Base-by-base conservation (phyloP, 768 basidiomycete species). In the Zangia roseola region DNA sequence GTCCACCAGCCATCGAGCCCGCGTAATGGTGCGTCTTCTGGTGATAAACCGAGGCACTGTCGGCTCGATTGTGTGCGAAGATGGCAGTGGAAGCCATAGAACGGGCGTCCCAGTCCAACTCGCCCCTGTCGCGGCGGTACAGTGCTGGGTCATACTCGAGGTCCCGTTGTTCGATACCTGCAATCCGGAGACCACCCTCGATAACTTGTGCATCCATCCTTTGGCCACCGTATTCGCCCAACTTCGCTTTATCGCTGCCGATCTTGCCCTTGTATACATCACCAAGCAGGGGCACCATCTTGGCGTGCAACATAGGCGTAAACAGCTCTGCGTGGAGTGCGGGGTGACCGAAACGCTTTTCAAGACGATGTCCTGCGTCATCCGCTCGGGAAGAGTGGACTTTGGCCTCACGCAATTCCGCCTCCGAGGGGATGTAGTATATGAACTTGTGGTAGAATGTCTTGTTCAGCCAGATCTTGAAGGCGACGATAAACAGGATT, bases 271-370 rank as follows among this genome's bases (percentile, higher is more conserved):
- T 70, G 62, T 91, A 93, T 23, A 93, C 87, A 52, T 91, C 80
- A 30, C 74, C 69, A 19, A 93, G 73, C 20, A 93, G 71, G 7
- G 79, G 84, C 80, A 89, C 84, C 87, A 91, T 88, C 67, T 83
- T 85, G 53, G 86, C 83, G 58, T 91, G 91, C 43, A 93, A 66
- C 88, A 91, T 88, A 0, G 88, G 91, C 6, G 90, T 91, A 70
- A 94, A 90, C 39, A 95, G 76, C 45, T 94, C 91, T 12, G 80
- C 70, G 56, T 93, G 83, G 40, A 99, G 75, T 14, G 94, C 89
- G 1, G 97, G 94, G 65, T 99, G 97, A 1, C 94, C 90, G 71
- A 98, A 99, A 24, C 95, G 86, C 64, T 85, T 92, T 71, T 86
- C 86, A 25, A 98, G 80, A 28, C 88, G 80, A 62, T 87, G 78